Evolutionary conservation across 75 land plant species (phyloP), one percentile per base, ranked within the genome.

Genomic region (Ceratopteris richardii): DNA sequence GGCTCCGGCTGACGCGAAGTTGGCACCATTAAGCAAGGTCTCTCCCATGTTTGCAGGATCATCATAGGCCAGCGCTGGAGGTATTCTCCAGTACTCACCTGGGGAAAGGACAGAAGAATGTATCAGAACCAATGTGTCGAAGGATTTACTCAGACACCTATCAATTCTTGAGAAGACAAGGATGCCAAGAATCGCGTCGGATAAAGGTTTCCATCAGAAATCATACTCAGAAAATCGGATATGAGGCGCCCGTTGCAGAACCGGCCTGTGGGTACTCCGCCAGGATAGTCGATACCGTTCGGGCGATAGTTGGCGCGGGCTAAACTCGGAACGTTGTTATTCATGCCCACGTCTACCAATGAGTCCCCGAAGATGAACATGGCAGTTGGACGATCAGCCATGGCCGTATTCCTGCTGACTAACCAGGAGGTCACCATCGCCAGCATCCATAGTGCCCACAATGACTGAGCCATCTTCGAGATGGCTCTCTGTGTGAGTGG

Each of bases 1-100:
- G 1, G 73, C 65, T 0, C 82, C 82, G 19, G 80, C 82, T 17
- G 82, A 80, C 0, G 82, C 80, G 42, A 80, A 76, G 50, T 80
- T 80, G 11, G 74, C 82, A 2, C 82, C 82, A 6, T 33, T 50
- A 0, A 76, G 69, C 27, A 79, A 57, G 57, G 29, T 66, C 30
- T 54, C 61, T 9, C 75, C 75, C 0, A 22, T 63, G 12, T 56
- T 52, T 0, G 44, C 30, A 31, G 70, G 70, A 18, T 67, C 65
- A 23, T 29, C 12, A 57, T 54, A 44, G 6, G 68, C 60, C 3
- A 66, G 50, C 11, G 41, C 12, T 9, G 68, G 18, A n/a, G 24
- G 51, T 12, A 50, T 14, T 26, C 29, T 22, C 59, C 67, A 30
- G 55, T 52, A 28, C 54, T 52, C 27, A 52, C 28, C 54, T 52